Evolutionary conservation across 1,139 yeast genomes (phyloP), one percentile per base, ranked within the genome.

Genomic region (Diutina ranongensis): DNA sequence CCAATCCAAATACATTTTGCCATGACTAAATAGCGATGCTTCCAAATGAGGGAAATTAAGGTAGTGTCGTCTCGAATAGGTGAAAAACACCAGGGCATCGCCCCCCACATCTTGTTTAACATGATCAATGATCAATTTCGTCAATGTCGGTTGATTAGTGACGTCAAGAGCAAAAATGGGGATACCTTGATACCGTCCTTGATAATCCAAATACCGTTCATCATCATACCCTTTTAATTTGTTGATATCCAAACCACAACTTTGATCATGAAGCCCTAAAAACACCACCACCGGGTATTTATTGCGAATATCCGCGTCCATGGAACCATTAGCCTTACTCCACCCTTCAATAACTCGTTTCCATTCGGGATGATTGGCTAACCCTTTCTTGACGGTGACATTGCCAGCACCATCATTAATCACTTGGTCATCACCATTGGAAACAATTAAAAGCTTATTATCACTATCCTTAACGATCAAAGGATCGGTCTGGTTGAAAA

Each of bases 1-100:
- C 97, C 97, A 89, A 61, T 88, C 96, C 47, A 87, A 58, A 57
- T 82, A 84, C 81, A 84, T 86, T 49, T 82, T 78, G 0, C 87
- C 92, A 57, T 88, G 94, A 3, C 94, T 81, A 53, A 75, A 81
- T 19, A 86, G 59, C 2, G 88, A 75, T 0, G 85, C 80, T 49
- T 82, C 84, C 40, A 67, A 71, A 32, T 56, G 53, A 45, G 61
- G 56, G 51, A 70, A 68, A 9, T 64, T 60, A 47, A 67, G 55
- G 45, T 59, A 58, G 49, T 65, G 69, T 46, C 64, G 65, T 47
- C 73, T 53, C 2, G 74, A 64, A 35, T 57, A 57, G 10, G 65
- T 59, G 56, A 56, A 67, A 47, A 57, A 64, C 46, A 60, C 40
- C 45, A 25, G 47, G 46, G 45, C 54, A 47, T 54, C 56, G 33